A percentile compares a stretch with the other conserved stretches of the same genome.
These are phyloP conservation scores for Blastobotrys buckinghamii DNA, from an alignment of 1,139 yeast species.

Conservation along the genomic window DNA sequence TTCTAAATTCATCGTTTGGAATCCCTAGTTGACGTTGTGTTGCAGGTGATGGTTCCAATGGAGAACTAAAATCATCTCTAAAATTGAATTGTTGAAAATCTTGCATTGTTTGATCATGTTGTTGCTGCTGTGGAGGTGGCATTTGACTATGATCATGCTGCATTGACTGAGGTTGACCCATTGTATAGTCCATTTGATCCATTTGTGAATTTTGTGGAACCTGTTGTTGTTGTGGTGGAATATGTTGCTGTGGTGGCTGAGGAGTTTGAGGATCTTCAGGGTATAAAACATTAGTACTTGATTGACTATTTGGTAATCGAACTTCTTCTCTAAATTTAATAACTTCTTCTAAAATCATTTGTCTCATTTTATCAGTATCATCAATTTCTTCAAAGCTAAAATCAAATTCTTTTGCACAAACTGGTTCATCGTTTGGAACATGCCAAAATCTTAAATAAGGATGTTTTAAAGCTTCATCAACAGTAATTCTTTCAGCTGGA, in stretches of 20 bases:
- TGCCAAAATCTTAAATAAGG: conserved; percentile 93
- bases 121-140: conserved; percentile 23
- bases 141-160: no score
- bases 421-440: conserved; percentile 92
- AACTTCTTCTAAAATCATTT: conserved; percentile 79
- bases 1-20: conserved; percentile 35
- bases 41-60: conserved; percentile 17
- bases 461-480: conserved; percentile 82
- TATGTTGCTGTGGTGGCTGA: conserved; percentile 19
- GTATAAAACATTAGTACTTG: conserved; percentile 13
- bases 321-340: conserved; percentile 72
- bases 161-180: conserved; percentile 19
- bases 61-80: conserved; percentile 22
- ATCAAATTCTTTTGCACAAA: conserved; percentile 76
- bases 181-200: no score
- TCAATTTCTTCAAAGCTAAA: conserved; percentile 85
- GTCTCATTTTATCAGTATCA: conserved; percentile 69
- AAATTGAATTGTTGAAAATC: conserved; percentile 17
- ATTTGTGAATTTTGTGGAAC: no score
- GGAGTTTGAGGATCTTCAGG: conserved; percentile 2
- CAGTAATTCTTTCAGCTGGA: conserved; percentile 81
- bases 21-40: conserved; percentile 23
- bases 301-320: conserved; percentile 54
- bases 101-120: conserved; percentile 18
- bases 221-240: conserved; percentile 21